Conservation (phyloP, 83 land plant species). For the Larix sibirica region DNA sequence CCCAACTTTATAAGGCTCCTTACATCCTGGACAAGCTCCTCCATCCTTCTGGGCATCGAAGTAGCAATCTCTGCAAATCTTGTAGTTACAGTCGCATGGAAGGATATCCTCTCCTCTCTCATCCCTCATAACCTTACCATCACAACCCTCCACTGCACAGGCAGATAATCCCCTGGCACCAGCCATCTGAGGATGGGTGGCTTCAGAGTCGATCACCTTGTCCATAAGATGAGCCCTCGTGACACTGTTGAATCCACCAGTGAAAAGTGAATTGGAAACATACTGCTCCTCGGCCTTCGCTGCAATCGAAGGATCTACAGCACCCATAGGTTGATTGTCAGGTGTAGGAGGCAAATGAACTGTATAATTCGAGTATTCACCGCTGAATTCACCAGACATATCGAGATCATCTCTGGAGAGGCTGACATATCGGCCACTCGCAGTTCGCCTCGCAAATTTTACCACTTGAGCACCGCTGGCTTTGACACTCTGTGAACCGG, state of each 20-base stretch:
- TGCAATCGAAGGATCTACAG: constrained; percentile 31
- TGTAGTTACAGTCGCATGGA: constrained; percentile 78
- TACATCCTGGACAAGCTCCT: constrained; percentile 85
- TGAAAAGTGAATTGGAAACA: constrained; percentile 69
- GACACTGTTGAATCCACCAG: constrained; percentile 76
- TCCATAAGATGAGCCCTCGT: constrained; percentile 79
- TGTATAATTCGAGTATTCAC: constrained; percentile 62
- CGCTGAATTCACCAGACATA: constrained; percentile 41
- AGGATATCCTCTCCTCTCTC: constrained; percentile 65
- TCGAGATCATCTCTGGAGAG: constrained; percentile 62
- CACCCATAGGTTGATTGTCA: constrained; percentile 79
- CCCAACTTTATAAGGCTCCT: constrained; percentile 65
- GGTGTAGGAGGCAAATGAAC: constrained; percentile 86
- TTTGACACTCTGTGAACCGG: too few species aligned
- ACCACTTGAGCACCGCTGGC: constrained; percentile 10
- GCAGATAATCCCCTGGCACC: constrained; percentile 65
- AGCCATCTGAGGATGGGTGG: constrained; percentile 74
- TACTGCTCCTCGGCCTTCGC: constrained; percentile 74
- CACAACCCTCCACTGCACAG: constrained; percentile 67
- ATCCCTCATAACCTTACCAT: constrained; percentile 64
- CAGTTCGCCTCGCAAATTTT: constrained; percentile 60
- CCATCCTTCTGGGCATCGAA: constrained; percentile 63
- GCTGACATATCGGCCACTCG: constrained; percentile 67
- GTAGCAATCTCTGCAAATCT: constrained; percentile 86
- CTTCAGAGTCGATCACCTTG: constrained; percentile 68